These are phyloP conservation scores for Pseudogymnoascus sp. DNA, from an alignment of 2,329 filamentous ascomycete species.

Conservation along the genomic window DNA sequence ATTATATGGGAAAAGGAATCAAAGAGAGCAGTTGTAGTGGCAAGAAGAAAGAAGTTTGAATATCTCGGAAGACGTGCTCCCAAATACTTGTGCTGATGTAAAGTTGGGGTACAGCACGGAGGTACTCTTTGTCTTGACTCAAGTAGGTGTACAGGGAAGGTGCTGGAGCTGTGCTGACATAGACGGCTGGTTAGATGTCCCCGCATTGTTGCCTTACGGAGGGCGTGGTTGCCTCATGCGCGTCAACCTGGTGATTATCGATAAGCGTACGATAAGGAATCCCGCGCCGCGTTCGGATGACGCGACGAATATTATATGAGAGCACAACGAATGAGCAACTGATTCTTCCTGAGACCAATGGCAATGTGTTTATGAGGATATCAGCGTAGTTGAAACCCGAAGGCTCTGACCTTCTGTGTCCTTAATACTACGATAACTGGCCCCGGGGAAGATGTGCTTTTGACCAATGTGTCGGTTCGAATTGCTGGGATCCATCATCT, in stretches of 20 bases:
- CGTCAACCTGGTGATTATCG: constrained; percentile 4
- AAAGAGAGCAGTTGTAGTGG: background rate
- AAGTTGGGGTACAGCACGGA: background rate
- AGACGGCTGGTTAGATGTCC: background rate
- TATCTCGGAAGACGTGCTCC: background rate
- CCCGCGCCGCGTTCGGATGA: background rate
- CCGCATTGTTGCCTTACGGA: constrained; percentile 3
- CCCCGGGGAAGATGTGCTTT: background rate
- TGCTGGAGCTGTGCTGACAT: constrained; percentile 5
- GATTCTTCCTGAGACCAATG: background rate
- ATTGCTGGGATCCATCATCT: constrained; percentile 23
- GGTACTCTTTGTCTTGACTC: constrained; percentile 4
- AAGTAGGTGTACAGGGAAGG: background rate
- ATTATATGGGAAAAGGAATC: background rate
- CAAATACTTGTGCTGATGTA: background rate
- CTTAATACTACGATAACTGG: background rate
- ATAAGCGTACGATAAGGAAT: constrained; percentile 3
- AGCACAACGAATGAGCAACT: background rate
- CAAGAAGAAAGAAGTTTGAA: background rate
- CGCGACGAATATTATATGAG: constrained; percentile 8
- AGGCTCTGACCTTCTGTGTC: background rate
- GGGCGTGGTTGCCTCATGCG: background rate
- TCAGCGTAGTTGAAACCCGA: background rate
- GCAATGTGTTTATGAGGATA: background rate
- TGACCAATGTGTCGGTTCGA: constrained; percentile 27